Base-by-base conservation (phyloP, 257 asterid species). In the Primulina eburnea region DNA sequence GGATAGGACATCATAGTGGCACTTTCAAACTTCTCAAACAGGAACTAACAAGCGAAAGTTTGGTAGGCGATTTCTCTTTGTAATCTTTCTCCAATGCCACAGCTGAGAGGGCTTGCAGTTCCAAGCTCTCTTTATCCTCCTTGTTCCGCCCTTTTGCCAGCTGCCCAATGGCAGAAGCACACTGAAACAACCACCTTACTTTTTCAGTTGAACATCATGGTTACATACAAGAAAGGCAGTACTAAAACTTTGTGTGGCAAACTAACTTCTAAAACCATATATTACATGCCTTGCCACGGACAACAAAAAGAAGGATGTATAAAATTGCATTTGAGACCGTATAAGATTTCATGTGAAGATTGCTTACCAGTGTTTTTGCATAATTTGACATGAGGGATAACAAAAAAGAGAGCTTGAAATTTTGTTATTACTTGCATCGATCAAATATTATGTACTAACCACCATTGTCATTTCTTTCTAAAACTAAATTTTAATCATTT, bases 81-180 rank as follows among this genome's bases (percentile, higher is more conserved):
- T 90, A 92, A 71, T 68, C 84, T 80, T 85, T 87, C 79, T 87
- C 95, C 82, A 92, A 69, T 40, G 96, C 95, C 75, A 38, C 59
- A 12, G 86, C 91, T 6, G 96, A 83, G 63, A 92, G 89, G 64
- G 88, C 82, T 60, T 83, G 93, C 77, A 92, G 84, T 74, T 90
- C 96, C 20, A 78, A 78, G 78, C 78, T 78, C 30, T 92, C 98
- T 75, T 88, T 90, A 59, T 92, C 97, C 58, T 92, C 98, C 86
- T 84, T 87, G 83, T 82, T 90, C 70, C 97, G 92, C 62, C 95
- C 96, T 80, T 86, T 90, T 1, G 90, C 72, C 79, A 87, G 78
- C 76, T 92, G 98, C 12, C 82, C 87, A 7, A 92, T 84, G 69
- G 92, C 96, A 68, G 88, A 82, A 5, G 82, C 79, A 75, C 97